Evolutionary conservation across 441 rosid genomes (phyloP), one percentile per base, ranked within the genome.

Genomic region (Populus hybrid): DNA sequence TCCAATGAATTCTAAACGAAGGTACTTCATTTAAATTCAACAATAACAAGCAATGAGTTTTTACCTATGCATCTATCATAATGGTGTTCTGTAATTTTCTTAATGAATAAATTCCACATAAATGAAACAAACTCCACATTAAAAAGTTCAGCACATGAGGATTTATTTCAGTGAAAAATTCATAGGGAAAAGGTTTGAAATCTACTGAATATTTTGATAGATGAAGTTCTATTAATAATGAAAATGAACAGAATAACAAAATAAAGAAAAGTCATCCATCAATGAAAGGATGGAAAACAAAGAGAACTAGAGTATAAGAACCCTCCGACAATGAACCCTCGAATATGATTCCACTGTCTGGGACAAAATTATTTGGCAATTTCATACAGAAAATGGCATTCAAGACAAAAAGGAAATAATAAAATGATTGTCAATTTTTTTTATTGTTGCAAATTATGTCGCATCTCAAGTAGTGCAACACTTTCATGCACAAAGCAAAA

Each of bases 11-110:
- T 38, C 26, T 7, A 35, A 35, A 7, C 40, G 29, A 38, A 73
- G 63, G 68, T 33, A 68, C 68, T 56, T 56, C 68, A 16, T 11
- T 28, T 72, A 65, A 73, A 38, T 67, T 31, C 40, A 68, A 56
- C 7, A 33, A 33, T 9, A 73, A 40, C 45, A 75, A 16, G 71
- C 31, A 8, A 35, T 64, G n/a, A 7, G n/a, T 16, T 74, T 35
- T 35, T n/a, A 16, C 38, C 11, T 21, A 7, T 23, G 24, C 24
- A 53, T 14, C 29, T 3, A 35, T 64, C 68, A 73, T 12, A 29
- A 61, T 10, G 68, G 45, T 14, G 66, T 7, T 45, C 23, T 28
- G 64, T 20, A 65, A 33, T 70, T 36, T 21, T 38, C 73, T 14
- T 14, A 14, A 40, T 21, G 45, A 70, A n/a, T 38, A n/a, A 36